Conservation (phyloP, 2,329 filamentous ascomycete genomes). For the Falciphora oryzae region DNA sequence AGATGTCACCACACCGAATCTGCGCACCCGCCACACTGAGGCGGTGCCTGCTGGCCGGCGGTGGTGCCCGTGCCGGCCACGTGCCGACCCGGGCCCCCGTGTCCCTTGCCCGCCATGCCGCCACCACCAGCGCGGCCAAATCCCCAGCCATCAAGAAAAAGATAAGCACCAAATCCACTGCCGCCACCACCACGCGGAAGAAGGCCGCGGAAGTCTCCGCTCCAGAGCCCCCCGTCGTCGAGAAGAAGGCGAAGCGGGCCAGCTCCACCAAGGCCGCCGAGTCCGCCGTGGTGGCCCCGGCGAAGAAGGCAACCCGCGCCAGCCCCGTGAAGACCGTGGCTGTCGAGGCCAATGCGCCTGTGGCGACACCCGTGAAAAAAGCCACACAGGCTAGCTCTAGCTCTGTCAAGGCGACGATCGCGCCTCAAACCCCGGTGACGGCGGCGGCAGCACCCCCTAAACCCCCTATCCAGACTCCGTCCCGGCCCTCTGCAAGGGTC, state of each 20-base stretch:
- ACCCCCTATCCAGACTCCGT: not conserved
- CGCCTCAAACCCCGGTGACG: not conserved
- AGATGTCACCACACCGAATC: too few species aligned
- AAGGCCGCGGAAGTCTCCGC: not conserved
- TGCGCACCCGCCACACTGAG: not conserved
- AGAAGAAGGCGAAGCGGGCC: conserved; percentile 4
- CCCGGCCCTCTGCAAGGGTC: not conserved
- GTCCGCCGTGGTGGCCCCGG: not conserved
- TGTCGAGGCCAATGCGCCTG: too few species aligned
- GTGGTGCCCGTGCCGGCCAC: too few species aligned
- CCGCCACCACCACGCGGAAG: conserved; percentile 2
- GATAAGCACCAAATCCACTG: not conserved
- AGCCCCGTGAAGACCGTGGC: not conserved
- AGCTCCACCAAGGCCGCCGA: conserved; percentile 4
- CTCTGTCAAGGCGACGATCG: not conserved
- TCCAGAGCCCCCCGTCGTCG: not conserved
- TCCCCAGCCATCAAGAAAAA: conserved; percentile 5
- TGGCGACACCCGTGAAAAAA: too few species aligned
- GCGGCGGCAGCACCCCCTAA: not conserved
- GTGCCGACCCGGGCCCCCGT: too few species aligned
- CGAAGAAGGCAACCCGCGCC: not conserved
- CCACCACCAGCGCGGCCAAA: conserved; percentile 2
- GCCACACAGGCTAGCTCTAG: too few species aligned
- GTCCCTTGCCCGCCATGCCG: not conserved
- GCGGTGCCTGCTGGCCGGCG: not conserved